Percentiles rank a stretch among this genome's conserved stretches.
Conservation (phyloP, 805 yeast genomes). For the Cyberlindnera maritima region DNA sequence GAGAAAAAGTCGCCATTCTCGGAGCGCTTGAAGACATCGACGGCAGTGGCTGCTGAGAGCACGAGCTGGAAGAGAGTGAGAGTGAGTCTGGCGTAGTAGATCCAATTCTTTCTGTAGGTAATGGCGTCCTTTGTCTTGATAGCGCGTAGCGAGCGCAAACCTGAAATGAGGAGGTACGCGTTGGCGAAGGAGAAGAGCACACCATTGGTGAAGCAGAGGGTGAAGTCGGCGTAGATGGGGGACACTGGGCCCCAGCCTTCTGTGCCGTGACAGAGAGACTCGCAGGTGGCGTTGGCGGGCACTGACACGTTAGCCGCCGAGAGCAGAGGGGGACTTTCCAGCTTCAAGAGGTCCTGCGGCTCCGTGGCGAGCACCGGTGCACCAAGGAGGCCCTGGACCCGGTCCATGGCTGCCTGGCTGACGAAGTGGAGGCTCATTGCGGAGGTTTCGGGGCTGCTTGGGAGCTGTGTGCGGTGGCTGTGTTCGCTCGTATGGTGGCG, state of each 20-base stretch:
- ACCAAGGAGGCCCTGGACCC: background rate
- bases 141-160: conserved; percentile 34
- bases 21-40: conserved; percentile 15
- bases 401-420: background rate
- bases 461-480: no score
- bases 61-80: conserved; percentile 33
- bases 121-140: conserved; percentile 20
- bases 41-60: conserved; percentile 25
- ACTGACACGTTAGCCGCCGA: background rate
- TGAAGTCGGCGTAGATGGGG: conserved; percentile 46
- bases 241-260: conserved; percentile 46
- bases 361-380: background rate
- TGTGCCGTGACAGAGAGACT: conserved; percentile 24
- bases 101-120: conserved; percentile 40
- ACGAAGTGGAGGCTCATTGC: conserved; percentile 2
- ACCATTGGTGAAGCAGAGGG: conserved; percentile 61
- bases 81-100: conserved; percentile 32
- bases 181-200: conserved; percentile 41
- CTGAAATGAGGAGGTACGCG: conserved; percentile 41
- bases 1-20: conserved; percentile 16
- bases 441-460: background rate
- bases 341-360: background rate
- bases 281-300: conserved; percentile 11
- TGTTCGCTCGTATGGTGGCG: no score
- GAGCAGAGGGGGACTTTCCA: background rate